phyloP scores from a whole-genome alignment of 305 asterid species.

The Striga hermonthica region DNA sequence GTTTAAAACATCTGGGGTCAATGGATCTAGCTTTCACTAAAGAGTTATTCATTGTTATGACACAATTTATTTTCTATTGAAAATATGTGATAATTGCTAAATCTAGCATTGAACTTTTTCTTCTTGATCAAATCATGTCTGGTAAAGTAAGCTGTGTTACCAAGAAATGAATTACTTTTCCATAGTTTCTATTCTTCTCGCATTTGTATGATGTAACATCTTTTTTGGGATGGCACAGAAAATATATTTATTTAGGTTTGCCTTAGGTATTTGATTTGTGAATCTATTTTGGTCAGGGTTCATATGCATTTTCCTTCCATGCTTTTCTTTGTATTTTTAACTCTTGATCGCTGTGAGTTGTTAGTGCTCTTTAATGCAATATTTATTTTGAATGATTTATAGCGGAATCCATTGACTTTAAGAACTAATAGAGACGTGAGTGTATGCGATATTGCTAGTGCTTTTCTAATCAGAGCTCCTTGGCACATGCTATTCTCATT shows the following conservation, averaged over 20 bases:
- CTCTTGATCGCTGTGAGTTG: constrained; percentile 2
- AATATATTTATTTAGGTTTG: background rate
- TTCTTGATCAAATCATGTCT: background rate
- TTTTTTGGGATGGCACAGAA: no score
- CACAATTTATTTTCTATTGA: background rate
- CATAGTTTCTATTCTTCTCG: constrained; percentile 6
- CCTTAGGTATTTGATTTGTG: background rate
- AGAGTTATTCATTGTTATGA: background rate
- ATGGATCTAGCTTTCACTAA: no score
- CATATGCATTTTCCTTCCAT: background rate
- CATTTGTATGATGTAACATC: background rate
- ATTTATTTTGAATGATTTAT: constrained; percentile 9
- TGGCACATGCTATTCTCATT: constrained; percentile 10
- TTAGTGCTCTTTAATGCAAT: constrained; percentile 11
- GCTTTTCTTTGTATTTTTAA: background rate
- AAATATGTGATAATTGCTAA: background rate
- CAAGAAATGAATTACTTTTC: background rate
- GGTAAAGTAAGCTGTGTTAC: background rate
- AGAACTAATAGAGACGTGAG: constrained; percentile 3
- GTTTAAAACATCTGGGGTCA: background rate
- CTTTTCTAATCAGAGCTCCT: constrained; percentile 7
- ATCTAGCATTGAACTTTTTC: background rate
- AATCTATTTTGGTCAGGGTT: constrained; percentile 3
- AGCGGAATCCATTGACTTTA: background rate
- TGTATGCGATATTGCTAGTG: constrained; percentile 1